Base-by-base conservation (phyloP, 2,329 filamentous ascomycete genomes). In the Diaporthe australafricana region DNA sequence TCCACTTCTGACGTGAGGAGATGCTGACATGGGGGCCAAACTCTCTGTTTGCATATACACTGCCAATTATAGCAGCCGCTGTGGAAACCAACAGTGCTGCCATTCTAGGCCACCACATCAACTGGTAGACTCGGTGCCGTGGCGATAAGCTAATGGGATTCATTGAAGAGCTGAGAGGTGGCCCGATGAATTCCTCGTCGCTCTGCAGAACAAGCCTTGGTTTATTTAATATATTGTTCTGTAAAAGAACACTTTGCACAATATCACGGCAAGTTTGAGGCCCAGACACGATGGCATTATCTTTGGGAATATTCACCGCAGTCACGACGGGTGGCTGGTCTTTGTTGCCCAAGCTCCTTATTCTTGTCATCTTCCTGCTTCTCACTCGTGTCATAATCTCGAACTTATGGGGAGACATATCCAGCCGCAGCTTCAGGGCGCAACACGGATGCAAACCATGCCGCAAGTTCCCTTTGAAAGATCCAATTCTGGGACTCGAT, bases 1-100 rank as follows among this genome's bases (percentile, higher is more conserved):
- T 55, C 52, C 17, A 55, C 30, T 55, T 55, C 52, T 55, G 52
- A 55, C 52, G 52, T 55, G 52, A 35, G 32, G 52, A 22, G 20
- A 38, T 55, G 25, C 48, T 52, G 52, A 20, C 16, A 55, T 38
- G 52, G 11, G 30, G 30, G 38, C 11, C 52, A 11, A 55, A 35
- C 1, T 55, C 30, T 2, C 35, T 55, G 52, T 32, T 27, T 20
- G 30, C 52, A n/a, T 55, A 14, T 35, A 35, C 12, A 55, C 35
- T 35, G 12, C 30, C 17, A 55, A 38, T 55, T 55, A 38, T 55
- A 55, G 52, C 30, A 17, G 30, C 30, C 52, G 52, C 52, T 30
- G 22, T 32, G 35, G 30, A 55, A 22, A 22, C 30, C 30, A 55
- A 55, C 9, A 12, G 52, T 5, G 52, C 16, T 20, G 12, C 17